Conservation (phyloP, 2,329 filamentous ascomycete genomes). For the Scedosporium aurantiacum region DNA sequence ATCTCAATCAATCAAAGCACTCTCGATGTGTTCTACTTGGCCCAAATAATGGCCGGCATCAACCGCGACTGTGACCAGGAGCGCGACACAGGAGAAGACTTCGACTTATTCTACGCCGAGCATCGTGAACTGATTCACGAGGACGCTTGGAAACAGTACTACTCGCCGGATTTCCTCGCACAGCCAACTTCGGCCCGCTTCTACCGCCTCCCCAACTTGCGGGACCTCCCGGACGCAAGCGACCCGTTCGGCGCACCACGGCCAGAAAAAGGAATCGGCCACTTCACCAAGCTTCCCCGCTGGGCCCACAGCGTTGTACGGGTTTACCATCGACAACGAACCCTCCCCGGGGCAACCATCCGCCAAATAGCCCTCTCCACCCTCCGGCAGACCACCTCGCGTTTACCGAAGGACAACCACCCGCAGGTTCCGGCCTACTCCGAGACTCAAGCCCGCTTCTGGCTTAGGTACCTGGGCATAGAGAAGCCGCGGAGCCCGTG, state of each 20-base stretch:
- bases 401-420: neutral
- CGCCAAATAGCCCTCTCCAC: neutral
- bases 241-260: constrained; percentile 4
- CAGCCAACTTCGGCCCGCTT: constrained; percentile 6
- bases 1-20: neutral
- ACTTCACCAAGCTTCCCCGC: neutral
- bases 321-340: neutral
- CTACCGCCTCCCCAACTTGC: constrained; percentile 9
- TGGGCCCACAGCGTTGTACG: neutral
- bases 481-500: neutral
- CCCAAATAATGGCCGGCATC: neutral
- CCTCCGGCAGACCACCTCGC: neutral
- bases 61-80: neutral
- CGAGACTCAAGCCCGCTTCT: neutral
- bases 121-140: neutral
- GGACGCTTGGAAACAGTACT: neutral
- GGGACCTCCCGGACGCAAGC: constrained; percentile 9
- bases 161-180: neutral
- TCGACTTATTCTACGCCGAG: neutral
- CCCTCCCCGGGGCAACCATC: neutral
- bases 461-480: neutral
- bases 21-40: neutral
- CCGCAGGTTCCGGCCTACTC: neutral
- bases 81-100: neutral
- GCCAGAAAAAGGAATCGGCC: neutral